Evolutionary conservation across 2,329 filamentous ascomycete species (phyloP).

Genomic region (Colletotrichum endophyticum): DNA sequence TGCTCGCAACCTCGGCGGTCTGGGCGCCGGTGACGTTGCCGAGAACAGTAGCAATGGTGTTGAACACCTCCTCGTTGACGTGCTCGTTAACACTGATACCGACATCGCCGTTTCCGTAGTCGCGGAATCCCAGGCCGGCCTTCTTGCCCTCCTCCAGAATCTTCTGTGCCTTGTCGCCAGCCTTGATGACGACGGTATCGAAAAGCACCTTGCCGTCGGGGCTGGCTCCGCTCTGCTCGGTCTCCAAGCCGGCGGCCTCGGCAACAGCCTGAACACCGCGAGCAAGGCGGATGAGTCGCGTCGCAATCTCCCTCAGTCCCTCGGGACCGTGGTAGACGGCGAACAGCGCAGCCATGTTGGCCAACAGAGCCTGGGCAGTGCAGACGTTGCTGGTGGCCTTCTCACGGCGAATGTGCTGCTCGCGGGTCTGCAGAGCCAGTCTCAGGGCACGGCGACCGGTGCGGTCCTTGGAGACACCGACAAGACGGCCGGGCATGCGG

Average conservation of each 20-base stretch:
- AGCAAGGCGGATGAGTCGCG: constrained; percentile 75
- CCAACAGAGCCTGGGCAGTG: constrained; percentile 90
- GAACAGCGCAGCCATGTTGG: constrained; percentile 96
- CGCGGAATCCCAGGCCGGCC: constrained; percentile 65
- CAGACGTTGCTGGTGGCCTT: constrained; percentile 98
- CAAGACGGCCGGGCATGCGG: constrained; percentile 88
- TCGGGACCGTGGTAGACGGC: constrained; percentile 90
- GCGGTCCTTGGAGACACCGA: constrained; percentile 91
- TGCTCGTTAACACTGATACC: constrained; percentile 80
- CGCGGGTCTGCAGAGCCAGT: constrained; percentile 87
- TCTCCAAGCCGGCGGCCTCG: constrained; percentile 66
- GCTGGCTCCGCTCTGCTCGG: constrained; percentile 61
- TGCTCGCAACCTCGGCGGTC: constrained; percentile 46
- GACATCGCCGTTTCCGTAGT: constrained; percentile 63
- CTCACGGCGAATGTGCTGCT: constrained; percentile 95
- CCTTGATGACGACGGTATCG: constrained; percentile 78
- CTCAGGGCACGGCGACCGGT: constrained; percentile 82
- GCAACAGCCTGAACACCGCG: constrained; percentile 72
- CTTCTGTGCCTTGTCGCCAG: constrained; percentile 50
- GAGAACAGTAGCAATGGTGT: constrained; percentile 42
- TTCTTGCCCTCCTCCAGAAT: constrained; percentile 57
- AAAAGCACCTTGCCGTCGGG: constrained; percentile 68
- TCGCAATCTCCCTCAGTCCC: constrained; percentile 83
- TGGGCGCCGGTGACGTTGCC: constrained; percentile 29
- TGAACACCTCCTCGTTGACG: constrained; percentile 57